Percentiles rank a stretch among this genome's conserved stretches.
Conservation (phyloP, 1,284 basidiomycete genomes). For the Puccinia sorghi region DNA sequence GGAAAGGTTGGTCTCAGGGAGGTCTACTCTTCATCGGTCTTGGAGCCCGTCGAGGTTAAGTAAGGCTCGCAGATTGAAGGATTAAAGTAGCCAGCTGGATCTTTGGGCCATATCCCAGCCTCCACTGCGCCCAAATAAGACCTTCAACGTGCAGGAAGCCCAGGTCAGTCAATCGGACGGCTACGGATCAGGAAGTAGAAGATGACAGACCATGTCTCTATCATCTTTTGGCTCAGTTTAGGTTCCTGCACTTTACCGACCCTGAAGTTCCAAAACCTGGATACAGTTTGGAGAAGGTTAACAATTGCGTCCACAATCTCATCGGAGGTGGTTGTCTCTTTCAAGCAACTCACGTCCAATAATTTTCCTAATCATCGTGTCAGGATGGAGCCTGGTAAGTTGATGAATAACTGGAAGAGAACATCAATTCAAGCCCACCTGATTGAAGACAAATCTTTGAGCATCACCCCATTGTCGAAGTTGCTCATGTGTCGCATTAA, state of each 20-base stretch:
- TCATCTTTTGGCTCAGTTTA: not conserved
- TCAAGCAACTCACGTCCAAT: constrained; percentile 35
- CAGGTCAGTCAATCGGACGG: too few relatives aligned
- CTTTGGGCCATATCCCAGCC: constrained; percentile 66
- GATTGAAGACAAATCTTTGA: constrained; percentile 68
- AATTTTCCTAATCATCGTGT: constrained; percentile 12
- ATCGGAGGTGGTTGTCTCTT: not conserved
- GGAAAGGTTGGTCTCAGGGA: too few relatives aligned
- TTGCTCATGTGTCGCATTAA: constrained; percentile 64
- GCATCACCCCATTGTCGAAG: constrained; percentile 66
- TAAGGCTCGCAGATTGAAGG: constrained; percentile 65
- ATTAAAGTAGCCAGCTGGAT: constrained; percentile 66
- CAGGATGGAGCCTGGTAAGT: not conserved
- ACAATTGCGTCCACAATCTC: not conserved
- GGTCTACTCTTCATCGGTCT: too few relatives aligned
- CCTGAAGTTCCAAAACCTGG: constrained; percentile 72
- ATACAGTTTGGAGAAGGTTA: not conserved
- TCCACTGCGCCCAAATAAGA: constrained; percentile 66
- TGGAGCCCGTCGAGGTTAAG: not conserved
- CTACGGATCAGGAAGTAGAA: not conserved
- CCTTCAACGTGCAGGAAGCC: too few relatives aligned
- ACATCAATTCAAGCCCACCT: constrained; percentile 61
- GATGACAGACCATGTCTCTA: constrained; percentile 12
- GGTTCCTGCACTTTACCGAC: constrained; percentile 59
- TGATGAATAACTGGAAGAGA: not conserved